These are phyloP conservation scores for Picochlorum sp. DNA, from an alignment of 139 green algal genomes.

Conservation along the genomic window DNA sequence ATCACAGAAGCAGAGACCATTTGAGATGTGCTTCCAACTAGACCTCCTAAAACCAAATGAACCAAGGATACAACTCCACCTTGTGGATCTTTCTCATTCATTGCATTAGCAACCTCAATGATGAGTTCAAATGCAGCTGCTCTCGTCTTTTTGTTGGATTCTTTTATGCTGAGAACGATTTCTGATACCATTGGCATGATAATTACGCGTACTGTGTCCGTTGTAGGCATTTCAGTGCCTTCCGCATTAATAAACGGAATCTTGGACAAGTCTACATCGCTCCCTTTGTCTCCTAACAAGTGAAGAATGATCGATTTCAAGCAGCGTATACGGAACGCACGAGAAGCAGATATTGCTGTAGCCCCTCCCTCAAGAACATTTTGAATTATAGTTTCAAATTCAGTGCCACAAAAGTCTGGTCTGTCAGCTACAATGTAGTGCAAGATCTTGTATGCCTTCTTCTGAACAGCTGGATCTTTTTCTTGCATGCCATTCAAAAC, in stretches of 20 bases:
- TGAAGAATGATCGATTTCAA: slow-evolving; percentile 38
- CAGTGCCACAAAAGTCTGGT: slow-evolving; percentile 10
- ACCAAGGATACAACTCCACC: slow-evolving; percentile 69
- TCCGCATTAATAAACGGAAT: background rate
- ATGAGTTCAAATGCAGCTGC: slow-evolving; percentile 78
- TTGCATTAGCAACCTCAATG: slow-evolving; percentile 54
- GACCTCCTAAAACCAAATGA: slow-evolving; percentile 67
- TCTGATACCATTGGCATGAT: slow-evolving; percentile 68
- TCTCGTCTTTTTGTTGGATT: slow-evolving; percentile 79
- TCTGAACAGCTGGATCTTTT: slow-evolving; percentile 72
- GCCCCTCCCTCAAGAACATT: slow-evolving; percentile 33
- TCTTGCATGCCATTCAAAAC: slow-evolving; percentile 41
- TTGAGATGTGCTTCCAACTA: slow-evolving; percentile 67
- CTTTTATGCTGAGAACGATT: slow-evolving; percentile 90
- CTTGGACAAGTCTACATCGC: background rate
- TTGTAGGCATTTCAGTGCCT: background rate
- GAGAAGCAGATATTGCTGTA: slow-evolving; percentile 48
- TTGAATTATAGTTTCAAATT: slow-evolving; percentile 43
- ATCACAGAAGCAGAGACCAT: slow-evolving; percentile 75
- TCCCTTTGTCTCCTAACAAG: slow-evolving; percentile 10
- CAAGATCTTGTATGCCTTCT: slow-evolving; percentile 90
- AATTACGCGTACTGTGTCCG: background rate
- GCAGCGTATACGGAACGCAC: slow-evolving; percentile 71
- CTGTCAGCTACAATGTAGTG: slow-evolving; percentile 51
- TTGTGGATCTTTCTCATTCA: slow-evolving; percentile 45